Evolutionary conservation across 2,329 filamentous ascomycete species (phyloP), one percentile per base, ranked within the genome.

Genomic region (Xylariaceae sp.): DNA sequence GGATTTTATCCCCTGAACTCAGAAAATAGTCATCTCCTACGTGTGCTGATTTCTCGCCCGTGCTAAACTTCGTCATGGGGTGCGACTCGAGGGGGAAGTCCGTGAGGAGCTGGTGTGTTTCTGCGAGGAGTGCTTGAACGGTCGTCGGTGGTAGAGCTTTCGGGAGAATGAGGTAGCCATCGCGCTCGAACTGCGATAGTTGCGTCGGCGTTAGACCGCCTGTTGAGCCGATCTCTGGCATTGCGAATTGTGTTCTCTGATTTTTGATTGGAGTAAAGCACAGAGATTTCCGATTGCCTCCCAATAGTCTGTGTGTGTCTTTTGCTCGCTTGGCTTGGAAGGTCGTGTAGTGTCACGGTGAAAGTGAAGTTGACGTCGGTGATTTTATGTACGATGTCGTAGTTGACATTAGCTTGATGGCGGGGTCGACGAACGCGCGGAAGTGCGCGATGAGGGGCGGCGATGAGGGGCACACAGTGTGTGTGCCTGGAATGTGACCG

Each of bases 11-110:
- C 55, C 90, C 91, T 3, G 88, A 94, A 1, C 78, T 80, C 2
- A 97, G 83, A 74, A 99, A 97, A 79, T 99, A 99, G 67, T 88
- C 84, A 74, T 97, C 94, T 56, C 93, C 92, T 11, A 97, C 89
- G 73, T 97, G 93, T 55, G 86, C 81, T 42, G 66, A 79, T 73
- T 63, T 84, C 77, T 73, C 86, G 60, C 92, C 92, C 0, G 93
- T 97, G 31, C 88, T 89, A 80, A 99, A 99, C 67, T 87, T 87
- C 9, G 94, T 97, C 79, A 97, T 87, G 1, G 94, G 93, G 71
- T 97, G 94, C 52, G 88, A 82, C 34, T 82, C 77, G n/a, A 97
- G 79, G 36, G 85, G 80, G 73, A 99, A 92, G 56, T 80, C 77
- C 48, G 83, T 75, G 45, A 97, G 87, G 57, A 97, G 80, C 33